A percentile compares a stretch with the other conserved stretches of the same genome.
These are phyloP conservation scores for Cudoniella acicularis DNA, from an alignment of 495 filamentous ascomycete genomes.

Conservation along the genomic window DNA sequence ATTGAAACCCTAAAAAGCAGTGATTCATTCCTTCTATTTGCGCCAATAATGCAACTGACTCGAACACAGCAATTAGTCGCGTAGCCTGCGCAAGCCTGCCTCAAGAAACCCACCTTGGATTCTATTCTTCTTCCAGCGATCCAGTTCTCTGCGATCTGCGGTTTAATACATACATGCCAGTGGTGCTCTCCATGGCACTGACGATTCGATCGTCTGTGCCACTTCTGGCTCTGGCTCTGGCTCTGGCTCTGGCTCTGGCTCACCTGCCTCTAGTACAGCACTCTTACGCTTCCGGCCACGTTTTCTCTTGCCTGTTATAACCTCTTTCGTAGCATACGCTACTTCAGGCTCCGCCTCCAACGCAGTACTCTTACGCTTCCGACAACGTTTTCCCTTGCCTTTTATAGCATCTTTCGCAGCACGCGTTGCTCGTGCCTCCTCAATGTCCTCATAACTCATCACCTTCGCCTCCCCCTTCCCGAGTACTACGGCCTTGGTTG, in stretches of 20 bases:
- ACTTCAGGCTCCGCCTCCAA: constrained; percentile 19
- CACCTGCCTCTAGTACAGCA: constrained; percentile 14
- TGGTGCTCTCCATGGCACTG: no score
- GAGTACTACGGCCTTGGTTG: constrained; percentile 20
- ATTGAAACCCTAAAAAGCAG: neutral
- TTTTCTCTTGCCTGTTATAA: constrained; percentile 9
- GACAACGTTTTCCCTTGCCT: no score
- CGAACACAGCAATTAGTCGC: neutral
- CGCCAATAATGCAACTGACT: constrained; percentile 3
- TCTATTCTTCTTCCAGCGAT: constrained; percentile 7
- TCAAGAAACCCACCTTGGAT: neutral
- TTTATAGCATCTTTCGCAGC: no score
- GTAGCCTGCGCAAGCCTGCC: neutral
- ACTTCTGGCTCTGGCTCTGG: no score
- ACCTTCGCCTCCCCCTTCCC: constrained; percentile 30
- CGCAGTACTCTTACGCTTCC: no score
- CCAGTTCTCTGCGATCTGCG: constrained; percentile 1
- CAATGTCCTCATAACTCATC: constrained; percentile 36
- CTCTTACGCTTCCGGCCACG: constrained; percentile 27
- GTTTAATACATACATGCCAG: constrained; percentile 14
- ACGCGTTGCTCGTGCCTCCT: constrained; percentile 30
- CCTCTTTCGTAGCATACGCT: constrained; percentile 23
- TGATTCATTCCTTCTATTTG: constrained; percentile 4
- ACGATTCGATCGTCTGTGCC: no score
- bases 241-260: constrained; percentile 13